A percentile compares a stretch with the other conserved stretches of the same genome.
These are phyloP conservation scores for Podosphaera leucotricha DNA, from an alignment of 2,329 filamentous ascomycete genomes.

Conservation along the genomic window DNA sequence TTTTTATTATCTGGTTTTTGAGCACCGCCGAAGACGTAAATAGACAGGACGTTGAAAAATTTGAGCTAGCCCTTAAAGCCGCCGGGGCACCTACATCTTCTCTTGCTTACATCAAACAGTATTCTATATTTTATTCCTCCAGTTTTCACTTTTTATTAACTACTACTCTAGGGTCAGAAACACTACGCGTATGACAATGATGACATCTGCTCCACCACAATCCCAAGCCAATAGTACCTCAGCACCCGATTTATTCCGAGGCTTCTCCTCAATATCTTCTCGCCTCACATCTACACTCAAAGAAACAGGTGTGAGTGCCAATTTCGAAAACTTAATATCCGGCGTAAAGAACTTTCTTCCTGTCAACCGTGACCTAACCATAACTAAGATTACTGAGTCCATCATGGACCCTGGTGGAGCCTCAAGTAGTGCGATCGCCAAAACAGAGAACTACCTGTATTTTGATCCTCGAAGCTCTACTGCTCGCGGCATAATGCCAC, in stretches of 20 bases:
- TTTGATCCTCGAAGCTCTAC: conserved; percentile 90
- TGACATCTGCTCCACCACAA: conserved; percentile 52
- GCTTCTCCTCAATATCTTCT: conserved; percentile 77
- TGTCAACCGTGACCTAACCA: conserved; percentile 77
- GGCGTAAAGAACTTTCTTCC: conserved; percentile 98
- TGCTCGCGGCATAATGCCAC: conserved; percentile 74
- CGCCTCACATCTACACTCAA: conserved; percentile 86
- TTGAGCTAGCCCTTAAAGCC: conserved; percentile 59
- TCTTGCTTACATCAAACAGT: conserved; percentile 71
- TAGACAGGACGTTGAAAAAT: conserved; percentile 60
- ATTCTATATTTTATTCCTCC: conserved; percentile 17
- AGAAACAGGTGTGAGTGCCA: conserved; percentile 61
- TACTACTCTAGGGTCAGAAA: conserved; percentile 44
- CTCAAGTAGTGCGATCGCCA: conserved; percentile 75
- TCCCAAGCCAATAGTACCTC: conserved; percentile 29
- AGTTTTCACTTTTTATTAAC: conserved; percentile 1
- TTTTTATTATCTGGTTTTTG: conserved; percentile 94
- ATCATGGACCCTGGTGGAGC: conserved; percentile 91
- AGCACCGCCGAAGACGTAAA: conserved; percentile 79
- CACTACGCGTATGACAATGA: conserved; percentile 94
- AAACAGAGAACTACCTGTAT: conserved; percentile 91
- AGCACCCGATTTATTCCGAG: conserved; percentile 67
- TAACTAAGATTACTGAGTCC: conserved; percentile 95
- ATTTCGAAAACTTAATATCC: conserved; percentile 83
- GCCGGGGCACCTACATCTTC: conserved; percentile 55